Percentiles rank a stretch among this genome's conserved stretches.
Conservation (phyloP, 768 basidiomycete genomes). For the Coprinopsis strossmayeri region DNA sequence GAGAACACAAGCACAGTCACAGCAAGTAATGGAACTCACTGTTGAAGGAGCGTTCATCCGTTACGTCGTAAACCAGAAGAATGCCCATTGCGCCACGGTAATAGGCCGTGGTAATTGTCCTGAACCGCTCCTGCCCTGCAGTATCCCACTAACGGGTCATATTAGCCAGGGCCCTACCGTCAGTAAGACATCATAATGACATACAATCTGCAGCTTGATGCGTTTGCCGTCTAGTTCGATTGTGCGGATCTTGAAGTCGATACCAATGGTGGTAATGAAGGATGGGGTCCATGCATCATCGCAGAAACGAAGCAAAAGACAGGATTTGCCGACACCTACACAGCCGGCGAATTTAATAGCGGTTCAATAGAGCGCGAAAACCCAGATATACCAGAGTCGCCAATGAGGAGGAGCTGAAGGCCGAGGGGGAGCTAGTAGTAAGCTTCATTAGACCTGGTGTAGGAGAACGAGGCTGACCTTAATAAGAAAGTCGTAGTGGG, state of each 20-base stretch:
- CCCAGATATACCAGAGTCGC: slow-evolving; percentile 72
- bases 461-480: slow-evolving; percentile 66
- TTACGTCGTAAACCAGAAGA: slow-evolving; percentile 96
- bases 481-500: slow-evolving; percentile 97
- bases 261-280: slow-evolving; percentile 99
- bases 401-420: slow-evolving; percentile 88
- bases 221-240: slow-evolving; percentile 98
- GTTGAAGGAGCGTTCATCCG: slow-evolving; percentile 91
- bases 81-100: slow-evolving; percentile 99
- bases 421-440: slow-evolving; percentile 9
- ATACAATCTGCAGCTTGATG: slow-evolving; percentile 97
- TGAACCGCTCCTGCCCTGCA: slow-evolving; percentile 96
- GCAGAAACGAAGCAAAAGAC: slow-evolving; percentile 92
- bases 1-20: neutral
- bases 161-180: neutral
- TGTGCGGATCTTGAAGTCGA: slow-evolving; percentile 99
- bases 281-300: slow-evolving; percentile 99
- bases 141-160: slow-evolving; percentile 81
- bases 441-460: no score
- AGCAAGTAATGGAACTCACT: slow-evolving; percentile 49
- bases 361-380: slow-evolving; percentile 8
- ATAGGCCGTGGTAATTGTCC: slow-evolving; percentile 98
- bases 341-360: slow-evolving; percentile 3
- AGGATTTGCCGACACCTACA: slow-evolving; percentile 92
- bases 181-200: slow-evolving; percentile 21